Evolutionary conservation across 148 eudicot genomes (phyloP).

Genomic region (Spergularia bocconei): DNA sequence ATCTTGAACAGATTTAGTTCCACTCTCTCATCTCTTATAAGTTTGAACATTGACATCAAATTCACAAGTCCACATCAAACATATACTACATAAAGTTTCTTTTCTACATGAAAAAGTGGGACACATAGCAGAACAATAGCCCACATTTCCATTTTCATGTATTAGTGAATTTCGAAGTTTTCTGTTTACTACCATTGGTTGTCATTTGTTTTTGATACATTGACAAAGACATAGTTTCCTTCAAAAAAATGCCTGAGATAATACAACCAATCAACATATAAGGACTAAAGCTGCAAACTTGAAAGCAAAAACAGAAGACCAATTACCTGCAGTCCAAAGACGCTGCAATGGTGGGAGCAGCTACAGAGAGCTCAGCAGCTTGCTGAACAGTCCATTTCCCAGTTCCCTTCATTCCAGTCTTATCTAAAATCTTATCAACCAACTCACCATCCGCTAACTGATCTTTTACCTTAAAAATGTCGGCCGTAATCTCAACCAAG

Average conservation of each 20-base stretch:
- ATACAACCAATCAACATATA: background rate
- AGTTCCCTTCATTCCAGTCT: conserved; percentile 92
- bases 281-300: background rate
- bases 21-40: no score
- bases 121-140: no score
- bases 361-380: conserved; percentile 81
- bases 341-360: conserved; percentile 80
- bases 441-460: conserved; percentile 53
- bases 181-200: background rate
- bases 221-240: background rate
- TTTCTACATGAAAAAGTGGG: no score
- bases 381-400: conserved; percentile 96
- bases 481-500: conserved; percentile 73
- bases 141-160: background rate
- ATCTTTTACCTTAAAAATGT: conserved; percentile 73
- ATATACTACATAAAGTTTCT: no score
- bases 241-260: background rate
- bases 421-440: conserved; percentile 81
- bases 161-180: no score
- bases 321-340: conserved; percentile 60
- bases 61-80: no score
- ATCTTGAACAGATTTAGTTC: no score
- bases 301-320: background rate
- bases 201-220: no score
- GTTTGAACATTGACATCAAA: no score